These are phyloP conservation scores for Diaporthe citrichinensis DNA, from an alignment of 2,329 filamentous ascomycete genomes.

Conservation along the genomic window DNA sequence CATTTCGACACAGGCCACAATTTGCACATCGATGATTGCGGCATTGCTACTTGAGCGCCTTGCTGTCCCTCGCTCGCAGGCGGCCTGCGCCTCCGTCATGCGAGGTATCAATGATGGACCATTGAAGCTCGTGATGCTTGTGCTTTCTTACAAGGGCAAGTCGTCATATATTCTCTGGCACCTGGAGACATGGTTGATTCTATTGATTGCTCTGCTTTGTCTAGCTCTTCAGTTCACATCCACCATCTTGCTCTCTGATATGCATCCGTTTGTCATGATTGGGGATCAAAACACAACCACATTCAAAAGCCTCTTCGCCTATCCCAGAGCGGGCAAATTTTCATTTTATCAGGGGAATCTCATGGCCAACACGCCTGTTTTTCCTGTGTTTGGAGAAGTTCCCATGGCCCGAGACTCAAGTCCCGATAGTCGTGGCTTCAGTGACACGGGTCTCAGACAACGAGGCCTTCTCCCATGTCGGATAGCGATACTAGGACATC, in stretches of 20 bases:
- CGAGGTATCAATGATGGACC: conserved; percentile 4
- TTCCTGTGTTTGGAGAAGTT: conserved; percentile 23
- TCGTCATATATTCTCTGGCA: neutral
- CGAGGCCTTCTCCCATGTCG: conserved; percentile 18
- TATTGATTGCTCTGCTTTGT: neutral
- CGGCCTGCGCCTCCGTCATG: conserved; percentile 22
- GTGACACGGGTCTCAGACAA: conserved; percentile 23
- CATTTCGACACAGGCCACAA: neutral
- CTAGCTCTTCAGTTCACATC: conserved; percentile 29
- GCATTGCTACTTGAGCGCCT: conserved; percentile 28
- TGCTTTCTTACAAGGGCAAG: conserved; percentile 9
- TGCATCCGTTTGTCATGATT: neutral
- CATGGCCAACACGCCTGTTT: neutral
- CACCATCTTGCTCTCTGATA: conserved; percentile 11
- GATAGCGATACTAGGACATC: neutral
- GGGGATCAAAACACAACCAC: neutral
- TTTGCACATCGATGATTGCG: conserved; percentile 37
- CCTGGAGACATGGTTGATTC: conserved; percentile 13
- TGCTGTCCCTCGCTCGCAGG: conserved; percentile 1
- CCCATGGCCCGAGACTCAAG: neutral
- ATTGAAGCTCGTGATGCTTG: neutral
- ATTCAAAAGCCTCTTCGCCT: neutral
- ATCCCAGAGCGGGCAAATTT: neutral
- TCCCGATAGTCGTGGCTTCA: conserved; percentile 18
- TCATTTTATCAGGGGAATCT: neutral